These are phyloP conservation scores for Vanrija sp. DNA, from an alignment of 1,284 basidiomycete genomes.

Conservation along the genomic window DNA sequence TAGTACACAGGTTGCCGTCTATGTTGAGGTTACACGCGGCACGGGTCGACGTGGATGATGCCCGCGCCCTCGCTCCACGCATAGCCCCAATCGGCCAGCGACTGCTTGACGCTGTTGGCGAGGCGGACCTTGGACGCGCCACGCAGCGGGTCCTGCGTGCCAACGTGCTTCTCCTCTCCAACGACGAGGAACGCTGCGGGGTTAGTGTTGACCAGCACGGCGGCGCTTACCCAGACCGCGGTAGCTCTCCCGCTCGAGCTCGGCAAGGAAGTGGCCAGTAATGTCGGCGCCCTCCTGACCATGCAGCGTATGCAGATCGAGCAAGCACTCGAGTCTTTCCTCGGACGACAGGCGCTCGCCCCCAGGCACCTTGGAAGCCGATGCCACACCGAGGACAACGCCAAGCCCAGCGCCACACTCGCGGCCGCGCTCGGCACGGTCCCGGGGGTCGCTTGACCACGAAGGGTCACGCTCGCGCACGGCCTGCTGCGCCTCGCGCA, in stretches of 20 bases:
- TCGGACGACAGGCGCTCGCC: slow-evolving; percentile 60
- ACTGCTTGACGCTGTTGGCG: slow-evolving; percentile 77
- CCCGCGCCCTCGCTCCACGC: slow-evolving; percentile 93
- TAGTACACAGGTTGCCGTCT: background rate
- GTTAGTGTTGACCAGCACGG: background rate
- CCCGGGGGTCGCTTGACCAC: slow-evolving; percentile 80
- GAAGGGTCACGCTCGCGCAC: slow-evolving; percentile 62
- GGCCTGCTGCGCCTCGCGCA: slow-evolving; percentile 67
- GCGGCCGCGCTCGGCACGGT: slow-evolving; percentile 70
- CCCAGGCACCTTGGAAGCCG: slow-evolving; percentile 55
- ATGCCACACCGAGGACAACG: slow-evolving; percentile 75
- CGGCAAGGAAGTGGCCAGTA: slow-evolving; percentile 80
- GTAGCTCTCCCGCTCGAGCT: slow-evolving; percentile 81
- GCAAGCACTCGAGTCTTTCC: slow-evolving; percentile 72
- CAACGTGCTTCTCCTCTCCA: slow-evolving; percentile 93
- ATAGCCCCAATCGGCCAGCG: slow-evolving; percentile 87
- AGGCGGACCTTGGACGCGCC: slow-evolving; percentile 77
- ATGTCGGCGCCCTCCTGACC: slow-evolving; percentile 87
- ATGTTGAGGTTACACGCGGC: slow-evolving; percentile 14
- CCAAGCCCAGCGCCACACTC: slow-evolving; percentile 76
- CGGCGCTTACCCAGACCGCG: slow-evolving; percentile 66
- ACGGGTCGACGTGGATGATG: slow-evolving; percentile 73
- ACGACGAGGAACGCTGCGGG: slow-evolving; percentile 77
- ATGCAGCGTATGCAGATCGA: slow-evolving; percentile 85
- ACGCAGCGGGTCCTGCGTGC: slow-evolving; percentile 71